Evolutionary conservation across 192 early-diverging fungal genomes (phyloP).

Genomic region (Backusella psychrophila): DNA sequence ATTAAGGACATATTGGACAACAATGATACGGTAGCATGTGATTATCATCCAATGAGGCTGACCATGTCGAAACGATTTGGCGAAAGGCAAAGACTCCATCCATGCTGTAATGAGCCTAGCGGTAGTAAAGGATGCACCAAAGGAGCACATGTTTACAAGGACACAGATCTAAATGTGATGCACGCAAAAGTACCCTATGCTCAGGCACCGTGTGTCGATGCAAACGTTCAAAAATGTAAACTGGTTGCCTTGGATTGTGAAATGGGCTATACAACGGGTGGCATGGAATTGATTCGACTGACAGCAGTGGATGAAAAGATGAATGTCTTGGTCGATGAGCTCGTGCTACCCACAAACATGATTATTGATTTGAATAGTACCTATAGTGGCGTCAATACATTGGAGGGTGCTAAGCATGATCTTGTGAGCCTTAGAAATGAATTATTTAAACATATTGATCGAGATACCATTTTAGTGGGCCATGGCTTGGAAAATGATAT

Average conservation of each 20-base stretch:
- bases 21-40: slow-evolving; percentile 40
- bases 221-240: background rate
- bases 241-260: slow-evolving; percentile 71
- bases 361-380: slow-evolving; percentile 65
- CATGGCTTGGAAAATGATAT: slow-evolving; percentile 50
- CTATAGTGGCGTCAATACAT: slow-evolving; percentile 51
- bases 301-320: slow-evolving; percentile 51
- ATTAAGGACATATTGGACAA: slow-evolving; percentile 39
- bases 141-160: slow-evolving; percentile 72
- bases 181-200: slow-evolving; percentile 43
- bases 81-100: slow-evolving; percentile 32
- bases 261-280: slow-evolving; percentile 70
- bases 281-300: slow-evolving; percentile 65
- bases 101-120: slow-evolving; percentile 45
- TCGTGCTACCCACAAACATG: slow-evolving; percentile 48
- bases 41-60: slow-evolving; percentile 44
- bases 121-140: slow-evolving; percentile 47
- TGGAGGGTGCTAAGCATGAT: slow-evolving; percentile 48
- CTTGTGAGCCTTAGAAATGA: slow-evolving; percentile 39
- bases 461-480: slow-evolving; percentile 58
- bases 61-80: slow-evolving; percentile 22
- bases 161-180: slow-evolving; percentile 38
- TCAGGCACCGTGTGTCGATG: slow-evolving; percentile 32
- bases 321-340: slow-evolving; percentile 56
- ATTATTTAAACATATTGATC: slow-evolving; percentile 42